Evolutionary conservation across 768 basidiomycete genomes (phyloP), one percentile per base, ranked within the genome.

Genomic region (Calocera viscosa): DNA sequence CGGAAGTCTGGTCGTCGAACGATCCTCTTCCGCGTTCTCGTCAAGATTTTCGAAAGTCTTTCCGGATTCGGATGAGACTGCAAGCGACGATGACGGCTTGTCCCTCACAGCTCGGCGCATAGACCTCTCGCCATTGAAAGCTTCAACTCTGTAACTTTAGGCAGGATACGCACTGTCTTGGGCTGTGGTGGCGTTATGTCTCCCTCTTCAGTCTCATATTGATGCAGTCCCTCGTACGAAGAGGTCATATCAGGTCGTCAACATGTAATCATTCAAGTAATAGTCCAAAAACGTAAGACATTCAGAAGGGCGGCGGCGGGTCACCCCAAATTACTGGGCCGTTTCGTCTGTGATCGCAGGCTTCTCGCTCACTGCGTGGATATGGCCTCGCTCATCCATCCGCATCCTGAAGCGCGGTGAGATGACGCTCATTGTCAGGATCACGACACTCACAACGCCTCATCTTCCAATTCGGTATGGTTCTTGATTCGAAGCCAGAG

Each of bases 401-500:
- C 72, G 70, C 14, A 65, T 71, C 32, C 72, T 72, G 22, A 17
- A 65, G n/a, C 8, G 2, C 32, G n/a, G 35, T 67, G 19, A 67
- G 63, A 63, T 16, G 38, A 49, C 8, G 34, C 16, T 35, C 33
- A 28, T 39, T 12, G 41, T 34, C 14, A 64, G 11, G 11, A 2
- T 40, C 32, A 66, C 40, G 11, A 24, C 16, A 78, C 83, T 72
- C 71, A 87, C 85, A 82, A 72, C 17, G 76, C 74, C 70, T 83
- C 83, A 49, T 86, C 84, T 28, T 79, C 80, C 11, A 78, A 43
- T 11, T 84, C 83, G 1, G 82, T 66, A 28, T 81, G 71, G 79
- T 81, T 78, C 70, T 33, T 11, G 68, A 63, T n/a, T 12, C 19
- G 28, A 22, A 24, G 19, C 14, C 17, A 32, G 28, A 47, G 34